A percentile compares a stretch with the other conserved stretches of the same genome.
Evolutionary conservation across 2,329 filamentous ascomycete species (phyloP).

Genomic region (Kalaharituber pfeilii): DNA sequence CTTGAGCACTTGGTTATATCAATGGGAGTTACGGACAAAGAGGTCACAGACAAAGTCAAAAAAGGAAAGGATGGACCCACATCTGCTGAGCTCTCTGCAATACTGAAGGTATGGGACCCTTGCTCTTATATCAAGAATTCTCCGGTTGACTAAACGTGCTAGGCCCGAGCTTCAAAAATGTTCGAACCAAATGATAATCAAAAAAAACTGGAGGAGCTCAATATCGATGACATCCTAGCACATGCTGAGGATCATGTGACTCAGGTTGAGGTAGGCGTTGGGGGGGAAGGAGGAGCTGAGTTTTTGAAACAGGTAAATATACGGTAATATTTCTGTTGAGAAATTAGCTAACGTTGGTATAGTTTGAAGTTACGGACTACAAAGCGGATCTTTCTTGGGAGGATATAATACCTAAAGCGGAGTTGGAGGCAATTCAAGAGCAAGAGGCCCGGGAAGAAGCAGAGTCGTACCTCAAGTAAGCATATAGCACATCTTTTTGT

Average conservation of each 20-base stretch:
- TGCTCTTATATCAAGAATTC: background rate
- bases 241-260: conserved; percentile 96
- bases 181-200: conserved; percentile 97
- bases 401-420: conserved; percentile 88
- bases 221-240: conserved; percentile 91
- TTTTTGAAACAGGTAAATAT: conserved; percentile 53
- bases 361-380: conserved; percentile 84
- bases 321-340: background rate
- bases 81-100: conserved; percentile 86
- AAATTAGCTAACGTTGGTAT: background rate
- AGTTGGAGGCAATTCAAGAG: conserved; percentile 73
- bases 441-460: conserved; percentile 60
- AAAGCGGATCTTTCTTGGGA: conserved; percentile 97
- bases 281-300: conserved; percentile 89
- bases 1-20: conserved; percentile 96
- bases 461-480: background rate
- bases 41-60: conserved; percentile 63
- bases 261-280: conserved; percentile 81
- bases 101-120: conserved; percentile 53
- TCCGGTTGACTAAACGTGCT: background rate
- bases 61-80: conserved; percentile 38
- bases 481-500: conserved; percentile 54
- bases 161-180: conserved; percentile 78
- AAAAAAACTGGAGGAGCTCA: conserved; percentile 85
- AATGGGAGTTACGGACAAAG: conserved; percentile 88